Evolutionary conservation across 257 asterid genomes (phyloP), one percentile per base, ranked within the genome.

Genomic region (Cynanchum wilfordii): DNA sequence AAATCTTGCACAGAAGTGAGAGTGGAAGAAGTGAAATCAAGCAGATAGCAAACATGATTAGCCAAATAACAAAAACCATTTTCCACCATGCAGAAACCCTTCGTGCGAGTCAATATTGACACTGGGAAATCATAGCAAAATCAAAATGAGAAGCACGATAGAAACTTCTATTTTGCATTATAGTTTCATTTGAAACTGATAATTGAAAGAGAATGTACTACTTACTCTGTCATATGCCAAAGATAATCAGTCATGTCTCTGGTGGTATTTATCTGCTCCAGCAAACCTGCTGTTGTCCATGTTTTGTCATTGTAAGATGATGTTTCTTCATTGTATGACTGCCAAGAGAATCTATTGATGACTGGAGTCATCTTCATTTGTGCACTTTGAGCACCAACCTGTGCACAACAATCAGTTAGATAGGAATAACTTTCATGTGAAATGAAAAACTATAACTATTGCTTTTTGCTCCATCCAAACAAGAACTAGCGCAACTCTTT

Each of bases 171-270:
- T 20, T 68, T 45, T n/a, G 3, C 40, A 12, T 52, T 22, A 16
- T 50, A 47, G 42, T 33, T 66, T 20, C 52, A 30, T 40, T 25
- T 1, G 66, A 59, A 51, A 13, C 13, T 13, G 27, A 75, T 47
- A 29, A 57, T 22, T 38, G 38, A 65, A 62, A 13, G 38, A 62
- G n/a, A 47, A 57, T 47, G 44, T 47, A 88, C n/a, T n/a, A n/a
- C 99, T 87, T 89, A 95, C 99, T 90, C 97, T 49, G 99, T 95
- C 45, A 85, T 79, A 73, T 95, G 92, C 99, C 99, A 92, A 81
- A 95, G 79, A 79, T 95, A 95, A 82, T 95, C 99, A 5, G 98
- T 86, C 64, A 68, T 80, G 69, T 95, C 99, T 81, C 98, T 86
- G 52, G 98, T 95, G 56, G 90, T 89, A 80, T 95, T 95, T 56